Evolutionary conservation across 2,329 filamentous ascomycete genomes (phyloP), one percentile per base, ranked within the genome.

Genomic region (Periglandula ipomoeae): DNA sequence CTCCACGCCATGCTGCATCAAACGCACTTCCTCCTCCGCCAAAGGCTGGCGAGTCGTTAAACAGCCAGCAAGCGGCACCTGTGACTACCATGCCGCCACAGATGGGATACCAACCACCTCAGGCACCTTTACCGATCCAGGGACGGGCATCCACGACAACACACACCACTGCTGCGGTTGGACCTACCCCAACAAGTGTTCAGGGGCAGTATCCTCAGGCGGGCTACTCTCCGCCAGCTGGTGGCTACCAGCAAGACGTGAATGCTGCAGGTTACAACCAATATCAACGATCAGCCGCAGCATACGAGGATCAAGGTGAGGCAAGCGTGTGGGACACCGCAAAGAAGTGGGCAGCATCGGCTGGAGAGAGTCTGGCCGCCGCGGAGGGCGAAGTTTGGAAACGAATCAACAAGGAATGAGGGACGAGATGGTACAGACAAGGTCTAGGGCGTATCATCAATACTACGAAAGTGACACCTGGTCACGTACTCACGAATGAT

Each of bases 381-480:
- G 78, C 77, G 13, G 80, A 84, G 67, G 69, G 67, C 45, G 78
- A 82, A 62, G 73, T 84, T 22, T 84, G 80, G 80, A 75, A 73
- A 64, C 74, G 72, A 59, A 78, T 83, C 59, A 82, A 79, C 64
- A 80, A 78, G 65, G 69, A 75, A 43, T 75, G 38, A 47, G 40
- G 30, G 40, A 3, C 30, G 27, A 34, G 24, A 24, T 13, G 22
- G 37, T 20, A 20, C 45, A 22, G 22, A 22, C 19, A 24, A 30
- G 15, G 19, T 32, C 24, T 26, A 40, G 38, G 19, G 39, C 20
- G 26, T 24, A 34, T 43, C n/a, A n/a, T n/a, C 30, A 26, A 30
- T 48, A 48, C 39, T 48, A 48, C 39, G 13, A 22, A 27, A 38
- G 19, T 5, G 23, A 48, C 27, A 38, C 30, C 26, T 47, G 37